Evolutionary conservation across 148 eudicot genomes (phyloP).

Genomic region (Rhododendron mucronatum): DNA sequence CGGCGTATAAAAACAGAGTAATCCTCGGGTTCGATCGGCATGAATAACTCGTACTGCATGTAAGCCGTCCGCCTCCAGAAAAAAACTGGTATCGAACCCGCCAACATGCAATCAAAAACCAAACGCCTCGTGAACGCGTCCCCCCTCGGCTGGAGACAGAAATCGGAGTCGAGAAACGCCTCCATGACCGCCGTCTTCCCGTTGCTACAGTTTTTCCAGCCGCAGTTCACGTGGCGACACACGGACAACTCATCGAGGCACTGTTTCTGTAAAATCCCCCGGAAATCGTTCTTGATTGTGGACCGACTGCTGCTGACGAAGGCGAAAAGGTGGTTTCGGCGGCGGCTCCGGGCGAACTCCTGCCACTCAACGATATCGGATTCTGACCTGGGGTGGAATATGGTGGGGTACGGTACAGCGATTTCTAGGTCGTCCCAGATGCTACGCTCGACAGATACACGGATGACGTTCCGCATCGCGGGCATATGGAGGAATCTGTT

Average conservation of each 20-base stretch:
- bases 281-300: slow-evolving; percentile 30
- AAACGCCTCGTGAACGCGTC: slow-evolving; percentile 46
- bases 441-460: slow-evolving; percentile 49
- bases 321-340: slow-evolving; percentile 31
- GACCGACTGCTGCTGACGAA: slow-evolving; percentile 34
- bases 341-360: slow-evolving; percentile 34
- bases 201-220: slow-evolving; percentile 21
- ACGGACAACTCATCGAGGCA: slow-evolving; percentile 21
- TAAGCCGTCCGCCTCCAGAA: slow-evolving; percentile 90
- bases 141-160: slow-evolving; percentile 58
- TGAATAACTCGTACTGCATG: slow-evolving; percentile 72
- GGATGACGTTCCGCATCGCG: slow-evolving; percentile 51
- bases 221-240: slow-evolving; percentile 44
- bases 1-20: slow-evolving; percentile 35
- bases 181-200: slow-evolving; percentile 25
- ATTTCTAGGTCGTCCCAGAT: slow-evolving; percentile 60
- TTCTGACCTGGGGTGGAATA: slow-evolving; percentile 60
- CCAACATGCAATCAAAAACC: slow-evolving; percentile 53
- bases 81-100: slow-evolving; percentile 50
- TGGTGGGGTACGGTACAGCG: slow-evolving; percentile 76
- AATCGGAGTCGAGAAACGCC: slow-evolving; percentile 33
- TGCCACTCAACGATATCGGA: slow-evolving; percentile 56
- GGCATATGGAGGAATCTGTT: slow-evolving; percentile 46
- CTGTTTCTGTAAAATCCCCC: slow-evolving; percentile 21
- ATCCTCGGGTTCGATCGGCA: slow-evolving; percentile 67